These are phyloP conservation scores for Solanum clarkiae DNA, from an alignment of 257 asterid genomes.

Conservation along the genomic window DNA sequence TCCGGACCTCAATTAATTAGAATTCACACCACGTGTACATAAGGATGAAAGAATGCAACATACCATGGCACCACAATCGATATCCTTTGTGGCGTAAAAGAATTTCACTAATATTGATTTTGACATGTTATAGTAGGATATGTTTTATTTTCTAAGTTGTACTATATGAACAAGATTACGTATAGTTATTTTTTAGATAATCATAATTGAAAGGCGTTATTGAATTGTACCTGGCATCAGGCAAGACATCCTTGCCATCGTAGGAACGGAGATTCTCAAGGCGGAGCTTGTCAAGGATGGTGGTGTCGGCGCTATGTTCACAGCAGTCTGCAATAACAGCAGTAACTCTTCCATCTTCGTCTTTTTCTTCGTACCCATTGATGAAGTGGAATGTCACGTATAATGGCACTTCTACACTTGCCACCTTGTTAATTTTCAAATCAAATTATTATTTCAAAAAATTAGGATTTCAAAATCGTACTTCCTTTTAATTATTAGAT, in stretches of 20 bases:
- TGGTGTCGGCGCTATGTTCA: constrained; percentile 75
- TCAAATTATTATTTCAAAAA: neutral
- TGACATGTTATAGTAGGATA: neutral
- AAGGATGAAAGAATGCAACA: neutral
- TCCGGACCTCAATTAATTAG: too few relatives aligned
- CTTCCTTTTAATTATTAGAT: neutral
- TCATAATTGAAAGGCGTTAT: neutral
- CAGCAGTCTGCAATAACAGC: constrained; percentile 84
- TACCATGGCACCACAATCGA: neutral
- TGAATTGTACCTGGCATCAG: constrained; percentile 56
- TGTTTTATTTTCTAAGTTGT: neutral
- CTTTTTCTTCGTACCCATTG: constrained; percentile 91
- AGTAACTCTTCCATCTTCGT: constrained; percentile 66
- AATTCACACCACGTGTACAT: too few relatives aligned
- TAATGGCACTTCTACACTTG: constrained; percentile 89
- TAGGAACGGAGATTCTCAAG: constrained; percentile 59
- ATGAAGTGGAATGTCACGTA: constrained; percentile 85
- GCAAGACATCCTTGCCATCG: constrained; percentile 60
- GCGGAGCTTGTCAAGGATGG: constrained; percentile 65
- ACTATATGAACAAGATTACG: neutral
- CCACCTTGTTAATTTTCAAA: constrained; percentile 38
- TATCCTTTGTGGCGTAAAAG: neutral
- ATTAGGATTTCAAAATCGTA: neutral
- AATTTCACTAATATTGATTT: neutral
- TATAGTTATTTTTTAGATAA: neutral